Evolutionary conservation across 495 filamentous ascomycete species (phyloP), one percentile per base, ranked within the genome.

Genomic region (Rusavskia elegans): DNA sequence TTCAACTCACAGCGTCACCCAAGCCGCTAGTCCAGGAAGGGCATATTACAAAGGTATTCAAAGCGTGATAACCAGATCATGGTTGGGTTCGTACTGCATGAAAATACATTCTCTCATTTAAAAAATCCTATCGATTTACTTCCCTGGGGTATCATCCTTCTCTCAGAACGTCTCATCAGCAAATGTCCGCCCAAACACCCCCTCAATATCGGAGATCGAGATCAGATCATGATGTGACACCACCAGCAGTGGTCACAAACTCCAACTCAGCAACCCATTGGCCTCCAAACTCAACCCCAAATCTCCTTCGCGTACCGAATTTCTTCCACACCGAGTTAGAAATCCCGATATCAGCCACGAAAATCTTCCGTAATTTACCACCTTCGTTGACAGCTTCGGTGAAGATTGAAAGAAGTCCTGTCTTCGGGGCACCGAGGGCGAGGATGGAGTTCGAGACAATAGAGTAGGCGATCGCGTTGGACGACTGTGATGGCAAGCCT

Each of bases 271-370:
- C 73, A 49, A 94, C 82, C 90, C 90, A 96, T 49, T 79, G 74
- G 41, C 80, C 79, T 25, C 83, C 87, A 70, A 95, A 95, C 58
- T 87, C 86, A 32, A 95, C 79, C 0, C 87, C 87, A 54, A 82
- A 77, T 23, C 85, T 75, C 52, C 84, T 75, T 55, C 82, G 80
- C 3, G 83, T 85, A 5, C 85, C 87, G 37, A 87, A 87, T 61
- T 88, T 89, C 61, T 81, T 83, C 88, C 92, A 95, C 0, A 84
- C 84, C 9, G 81, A 73, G 57, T 82, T 79, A 2, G 79, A 78
- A 9, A 98, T 76, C 2, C 92, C 90, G 55, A 95, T 82, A 67
- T 98, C 92, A 5, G 81, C 88, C 16, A 96, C 75, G 52, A 74
- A 82, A 2, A 96, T 63, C 48, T 80, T 80, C 86, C 88, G 93